Evolutionary conservation across 768 basidiomycete genomes (phyloP), one percentile per base, ranked within the genome.

Genomic region (Russula griseocarnosa): DNA sequence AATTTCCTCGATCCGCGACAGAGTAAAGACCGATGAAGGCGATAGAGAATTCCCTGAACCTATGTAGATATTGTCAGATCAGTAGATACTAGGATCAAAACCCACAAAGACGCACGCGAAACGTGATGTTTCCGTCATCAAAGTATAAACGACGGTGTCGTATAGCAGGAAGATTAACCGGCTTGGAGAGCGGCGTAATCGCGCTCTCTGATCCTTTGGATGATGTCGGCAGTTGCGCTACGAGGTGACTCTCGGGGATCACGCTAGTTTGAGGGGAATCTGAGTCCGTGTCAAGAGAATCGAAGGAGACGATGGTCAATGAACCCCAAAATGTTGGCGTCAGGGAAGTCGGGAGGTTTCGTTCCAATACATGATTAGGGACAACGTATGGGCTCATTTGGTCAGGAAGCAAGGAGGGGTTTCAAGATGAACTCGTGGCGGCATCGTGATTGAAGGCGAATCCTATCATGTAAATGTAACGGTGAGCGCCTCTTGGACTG

Each of bases 21-120:
- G 54, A 66, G 63, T 24, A 66, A 57, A 46, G 63, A 66, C 8
- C 62, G 66, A 46, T 66, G 62, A 5, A 66, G 47, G 16, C 62
- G 51, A 46, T 66, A 63, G 47, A 63, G 62, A 30, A 42, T n/a
- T 4, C 58, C 53, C 14, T 63, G 58, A 22, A 40, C 66, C 61
- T 63, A n/a, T 46, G 24, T 18, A 26, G n/a, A 44, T 22, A 3
- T 30, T 20, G 16, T 9, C 3, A 49, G 9, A 6, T 61, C 22
- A 58, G 55, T 36, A n/a, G 36, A 14, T 2, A 34, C 3, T 6
- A 20, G 13, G 8, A 30, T 38, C 20, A 36, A 3, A 40, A 18
- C 9, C 13, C 18, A 46, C 3, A 20, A 11, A 32, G n/a, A 46
- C 61, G 28, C 26, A 66, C 66, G 28, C 56, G 30, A 42, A 66